Percentiles rank a stretch among this genome's conserved stretches.
phyloP scores from a whole-genome alignment of 768 basidiomycete species.

The Amanita fuliginea region DNA sequence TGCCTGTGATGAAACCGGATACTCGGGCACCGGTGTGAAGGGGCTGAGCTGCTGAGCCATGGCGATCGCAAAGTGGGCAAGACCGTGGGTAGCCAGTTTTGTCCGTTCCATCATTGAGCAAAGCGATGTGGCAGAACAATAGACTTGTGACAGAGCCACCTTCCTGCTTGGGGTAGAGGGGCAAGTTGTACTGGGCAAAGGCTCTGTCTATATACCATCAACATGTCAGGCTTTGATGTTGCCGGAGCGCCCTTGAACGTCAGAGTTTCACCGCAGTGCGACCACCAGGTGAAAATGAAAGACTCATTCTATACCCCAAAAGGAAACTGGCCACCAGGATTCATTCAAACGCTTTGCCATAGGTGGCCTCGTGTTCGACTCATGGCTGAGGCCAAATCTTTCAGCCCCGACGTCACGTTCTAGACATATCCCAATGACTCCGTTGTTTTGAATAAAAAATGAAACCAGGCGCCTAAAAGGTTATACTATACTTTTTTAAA shows the following conservation, averaged over 20 bases:
- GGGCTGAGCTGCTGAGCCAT: neutral
- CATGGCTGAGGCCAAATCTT: neutral
- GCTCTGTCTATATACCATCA: neutral
- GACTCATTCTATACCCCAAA: neutral
- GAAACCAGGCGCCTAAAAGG: too few relatives aligned
- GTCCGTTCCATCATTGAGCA: neutral
- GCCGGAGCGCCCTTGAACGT: neutral
- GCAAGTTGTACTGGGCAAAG: neutral
- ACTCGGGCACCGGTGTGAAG: neutral
- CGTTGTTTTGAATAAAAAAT: neutral
- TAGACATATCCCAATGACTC: neutral
- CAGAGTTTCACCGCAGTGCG: neutral
- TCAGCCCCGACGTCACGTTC: neutral
- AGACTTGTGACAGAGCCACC: neutral
- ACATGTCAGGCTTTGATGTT: neutral
- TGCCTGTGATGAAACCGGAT: slow-evolving; percentile 1
- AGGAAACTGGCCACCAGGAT: neutral
- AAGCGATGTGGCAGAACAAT: neutral
- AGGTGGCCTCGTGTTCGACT: neutral
- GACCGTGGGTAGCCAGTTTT: neutral
- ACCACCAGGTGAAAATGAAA: neutral
- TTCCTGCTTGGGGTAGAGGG: neutral
- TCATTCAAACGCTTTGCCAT: too few relatives aligned
- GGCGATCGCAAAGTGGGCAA: neutral
- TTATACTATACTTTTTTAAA: neutral